A percentile compares a stretch with the other conserved stretches of the same genome.
Evolutionary conservation across 2,329 filamentous ascomycete species (phyloP).

Genomic region (Leptographium lundbergii): DNA sequence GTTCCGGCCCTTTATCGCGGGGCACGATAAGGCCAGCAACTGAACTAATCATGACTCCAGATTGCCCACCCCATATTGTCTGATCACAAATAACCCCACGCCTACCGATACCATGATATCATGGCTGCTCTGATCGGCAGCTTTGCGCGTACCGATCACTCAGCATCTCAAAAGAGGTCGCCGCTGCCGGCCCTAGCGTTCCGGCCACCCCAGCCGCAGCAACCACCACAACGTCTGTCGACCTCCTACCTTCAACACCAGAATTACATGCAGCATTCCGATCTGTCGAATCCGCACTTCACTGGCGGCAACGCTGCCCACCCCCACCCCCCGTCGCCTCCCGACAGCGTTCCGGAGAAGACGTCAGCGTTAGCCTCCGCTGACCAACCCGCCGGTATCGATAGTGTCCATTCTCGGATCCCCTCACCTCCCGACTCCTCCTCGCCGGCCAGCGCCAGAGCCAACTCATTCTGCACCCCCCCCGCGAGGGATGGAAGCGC

Average conservation of each 20-base stretch:
- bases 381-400: conserved; percentile 14
- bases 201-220: neutral
- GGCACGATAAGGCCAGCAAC: conserved; percentile 9
- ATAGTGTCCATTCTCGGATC: conserved; percentile 31
- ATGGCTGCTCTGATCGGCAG: conserved; percentile 59
- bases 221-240: no score
- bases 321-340: conserved; percentile 3
- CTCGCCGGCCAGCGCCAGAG: conserved; percentile 17
- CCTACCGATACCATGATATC: conserved; percentile 23
- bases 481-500: conserved; percentile 3
- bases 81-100: neutral
- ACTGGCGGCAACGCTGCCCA: neutral
- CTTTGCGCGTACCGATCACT: conserved; percentile 54
- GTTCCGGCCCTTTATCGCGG: conserved; percentile 11
- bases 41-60: conserved; percentile 11
- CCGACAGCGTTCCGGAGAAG: conserved; percentile 2
- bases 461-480: neutral
- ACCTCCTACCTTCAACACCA: neutral
- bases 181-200: neutral
- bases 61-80: neutral
- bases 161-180: conserved; percentile 41
- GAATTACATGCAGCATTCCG: neutral
- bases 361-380: neutral
- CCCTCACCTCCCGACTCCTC: conserved; percentile 44
- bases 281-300: neutral